These are phyloP conservation scores for Pluteus cervinus DNA, from an alignment of 768 basidiomycete genomes.

Conservation along the genomic window DNA sequence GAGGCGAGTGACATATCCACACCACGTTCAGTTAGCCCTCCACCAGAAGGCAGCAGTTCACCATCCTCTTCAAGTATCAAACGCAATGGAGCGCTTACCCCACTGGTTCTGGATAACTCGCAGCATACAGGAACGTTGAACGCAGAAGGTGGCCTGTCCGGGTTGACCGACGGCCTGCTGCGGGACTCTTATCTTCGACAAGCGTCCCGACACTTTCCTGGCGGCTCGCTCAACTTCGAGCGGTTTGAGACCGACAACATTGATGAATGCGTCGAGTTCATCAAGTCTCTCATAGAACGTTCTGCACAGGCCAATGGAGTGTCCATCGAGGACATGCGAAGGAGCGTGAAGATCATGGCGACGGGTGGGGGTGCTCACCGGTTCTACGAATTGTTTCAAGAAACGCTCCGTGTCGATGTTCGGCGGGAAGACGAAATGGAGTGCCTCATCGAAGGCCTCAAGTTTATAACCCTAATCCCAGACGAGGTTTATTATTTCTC, in stretches of 20 bases:
- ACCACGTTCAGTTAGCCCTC: slow-evolving; percentile 38
- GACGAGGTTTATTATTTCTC: slow-evolving; percentile 99
- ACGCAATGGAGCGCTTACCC: slow-evolving; percentile 75
- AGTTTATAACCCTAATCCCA: slow-evolving; percentile 93
- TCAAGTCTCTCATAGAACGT: slow-evolving; percentile 78
- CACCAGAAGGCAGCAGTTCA: slow-evolving; percentile 22
- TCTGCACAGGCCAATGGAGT: slow-evolving; percentile 86
- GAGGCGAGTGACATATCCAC: slow-evolving; percentile 40
- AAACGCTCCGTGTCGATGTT: slow-evolving; percentile 78
- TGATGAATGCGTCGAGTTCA: slow-evolving; percentile 77
- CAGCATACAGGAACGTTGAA: too few relatives aligned
- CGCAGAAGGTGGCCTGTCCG: slow-evolving; percentile 25
- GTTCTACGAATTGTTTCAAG: slow-evolving; percentile 79
- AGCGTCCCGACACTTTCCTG: slow-evolving; percentile 81
- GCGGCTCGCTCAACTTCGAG: slow-evolving; percentile 95
- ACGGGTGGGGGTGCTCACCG: slow-evolving; percentile 97
- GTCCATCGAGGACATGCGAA: slow-evolving; percentile 84
- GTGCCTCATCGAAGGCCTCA: slow-evolving; percentile 92
- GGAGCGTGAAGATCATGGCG: slow-evolving; percentile 93
- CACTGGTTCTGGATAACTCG: slow-evolving; percentile 61
- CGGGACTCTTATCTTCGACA: slow-evolving; percentile 65
- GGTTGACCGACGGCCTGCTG: slow-evolving; percentile 37
- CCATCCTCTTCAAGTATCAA: slow-evolving; percentile 28
- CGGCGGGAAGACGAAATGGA: slow-evolving; percentile 97
- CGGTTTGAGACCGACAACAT: slow-evolving; percentile 94